Conservation (phyloP, 768 basidiomycete species). For the Trametes punicea region DNA sequence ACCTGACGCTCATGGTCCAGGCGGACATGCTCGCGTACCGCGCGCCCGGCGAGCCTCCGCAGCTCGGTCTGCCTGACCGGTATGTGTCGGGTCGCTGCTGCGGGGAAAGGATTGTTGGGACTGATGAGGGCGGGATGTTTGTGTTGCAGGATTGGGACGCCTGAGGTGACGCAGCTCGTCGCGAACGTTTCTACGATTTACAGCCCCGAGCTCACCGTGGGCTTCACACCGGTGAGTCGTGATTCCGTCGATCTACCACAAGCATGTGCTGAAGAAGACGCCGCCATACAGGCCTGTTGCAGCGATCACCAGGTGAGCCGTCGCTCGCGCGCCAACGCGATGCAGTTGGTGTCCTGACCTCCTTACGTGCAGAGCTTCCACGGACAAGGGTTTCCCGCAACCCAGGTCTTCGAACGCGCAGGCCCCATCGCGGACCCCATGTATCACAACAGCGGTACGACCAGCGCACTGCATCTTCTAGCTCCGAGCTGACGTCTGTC, state of each 20-base stretch:
- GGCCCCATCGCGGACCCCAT: conserved; percentile 85
- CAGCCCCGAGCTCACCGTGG: conserved; percentile 73
- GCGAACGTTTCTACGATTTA: conserved; percentile 75
- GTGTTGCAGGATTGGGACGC: conserved; percentile 66
- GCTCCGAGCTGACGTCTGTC: not conserved
- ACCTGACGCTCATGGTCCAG: conserved; percentile 82
- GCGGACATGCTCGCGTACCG: conserved; percentile 93
- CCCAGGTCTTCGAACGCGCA: conserved; percentile 84
- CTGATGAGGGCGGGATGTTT: not conserved
- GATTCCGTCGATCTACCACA: no score
- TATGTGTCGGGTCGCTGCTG: conserved; percentile 34
- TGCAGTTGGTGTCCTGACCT: not conserved
- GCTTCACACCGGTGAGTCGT: conserved; percentile 53
- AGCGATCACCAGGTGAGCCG: conserved; percentile 80
- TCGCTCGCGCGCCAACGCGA: no score
- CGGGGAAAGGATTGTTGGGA: no score
- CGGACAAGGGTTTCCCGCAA: conserved; percentile 79
- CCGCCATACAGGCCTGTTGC: conserved; percentile 63
- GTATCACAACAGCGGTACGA: conserved; percentile 79
- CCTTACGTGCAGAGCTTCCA: conserved; percentile 59
- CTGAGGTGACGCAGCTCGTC: conserved; percentile 72
- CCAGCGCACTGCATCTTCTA: no score
- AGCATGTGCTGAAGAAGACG: not conserved
- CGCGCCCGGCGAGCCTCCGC: conserved; percentile 70
- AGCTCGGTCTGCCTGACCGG: conserved; percentile 77